Base-by-base conservation (phyloP, 306 rosid species). In the Betula pendula region DNA sequence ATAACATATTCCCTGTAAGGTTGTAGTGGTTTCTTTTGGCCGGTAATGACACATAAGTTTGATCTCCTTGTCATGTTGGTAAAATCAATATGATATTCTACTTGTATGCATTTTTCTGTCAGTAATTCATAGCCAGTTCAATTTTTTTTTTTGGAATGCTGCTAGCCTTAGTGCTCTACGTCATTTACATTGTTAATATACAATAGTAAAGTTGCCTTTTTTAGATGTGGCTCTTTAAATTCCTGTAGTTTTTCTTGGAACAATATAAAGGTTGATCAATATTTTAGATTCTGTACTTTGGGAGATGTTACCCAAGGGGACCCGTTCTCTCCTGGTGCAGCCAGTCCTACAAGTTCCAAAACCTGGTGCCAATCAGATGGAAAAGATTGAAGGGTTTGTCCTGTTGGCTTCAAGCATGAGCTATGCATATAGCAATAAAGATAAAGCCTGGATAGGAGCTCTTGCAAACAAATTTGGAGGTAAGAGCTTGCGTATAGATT, bases 401-500 rank as follows among this genome's bases (percentile, higher is more conserved):
- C 71, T 95, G 77, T 68, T 90, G 78, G 91, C 91, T 55, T 89
- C 97, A 10, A 85, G 90, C 58, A 59, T 80, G 80, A 87, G 91
- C 53, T 90, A 92, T 87, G 94, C 99, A 48, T 92, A 86, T 80
- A 76, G 88, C n/a, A 70, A 76, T 44, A 95, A 90, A 79, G 97
- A 92, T 75, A 87, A 83, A 87, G 91, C 96, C 73, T 92, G 97
- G 99, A 85, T 91, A 72, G 80, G 86, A 74, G 92, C 94, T 71
- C 81, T 90, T 70, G 93, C 92, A 69, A 88, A 84, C 70, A 95
- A 92, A 78, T 77, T 92, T 38, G 77, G 74, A 75, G 85, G 88
- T 72, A 77, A 81, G 52, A 58, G 19, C 74, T 20, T 29, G 75
- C 38, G 24, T 80, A 43, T 0, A 44, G 52, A 67, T 44, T 72